Percentiles rank a stretch among this genome's conserved stretches.
phyloP scores from a whole-genome alignment of 1,139 yeast species.

The Suhomyces wounanorum region DNA sequence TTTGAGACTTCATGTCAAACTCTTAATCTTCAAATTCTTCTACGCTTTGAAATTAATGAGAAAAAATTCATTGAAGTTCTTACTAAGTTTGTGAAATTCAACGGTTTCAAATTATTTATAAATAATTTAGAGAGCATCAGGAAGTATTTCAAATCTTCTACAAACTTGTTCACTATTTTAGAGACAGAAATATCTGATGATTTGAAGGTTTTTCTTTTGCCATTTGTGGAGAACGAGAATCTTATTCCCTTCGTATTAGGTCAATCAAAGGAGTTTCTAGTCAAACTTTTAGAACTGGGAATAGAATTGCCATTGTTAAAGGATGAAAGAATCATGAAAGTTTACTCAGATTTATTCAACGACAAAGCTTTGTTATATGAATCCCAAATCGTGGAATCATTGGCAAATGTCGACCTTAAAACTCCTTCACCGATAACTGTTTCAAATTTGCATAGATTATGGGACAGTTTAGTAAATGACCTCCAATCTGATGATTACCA shows the following conservation, averaged over 20 bases:
- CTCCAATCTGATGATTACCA: constrained; percentile 31
- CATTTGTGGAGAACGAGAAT: constrained; percentile 15
- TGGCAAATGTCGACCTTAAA: constrained; percentile 6
- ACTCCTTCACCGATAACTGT: neutral
- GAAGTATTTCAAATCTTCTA: constrained; percentile 19
- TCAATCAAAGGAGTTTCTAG: constrained; percentile 4
- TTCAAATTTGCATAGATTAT: constrained; percentile 14
- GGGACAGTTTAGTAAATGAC: constrained; percentile 23
- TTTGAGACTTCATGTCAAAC: constrained; percentile 54
- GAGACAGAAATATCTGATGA: constrained; percentile 5
- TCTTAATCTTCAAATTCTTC: constrained; percentile 47
- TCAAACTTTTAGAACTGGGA: constrained; percentile 14
- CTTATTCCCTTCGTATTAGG: constrained; percentile 13
- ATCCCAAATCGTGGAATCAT: constrained; percentile 7
- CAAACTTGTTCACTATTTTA: neutral
- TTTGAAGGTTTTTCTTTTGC: constrained; percentile 7
- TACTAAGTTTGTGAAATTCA: constrained; percentile 44
- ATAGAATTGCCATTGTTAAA: constrained; percentile 5
- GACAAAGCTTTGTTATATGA: constrained; percentile 3
- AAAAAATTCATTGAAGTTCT: constrained; percentile 33
- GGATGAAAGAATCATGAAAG: neutral
- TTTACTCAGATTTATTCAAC: neutral
- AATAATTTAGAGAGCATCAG: constrained; percentile 33
- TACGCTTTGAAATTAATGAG: constrained; percentile 29
- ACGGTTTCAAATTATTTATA: constrained; percentile 36